Base-by-base conservation (phyloP, 1,284 basidiomycete species). In the Paramarasmius palmivorus region DNA sequence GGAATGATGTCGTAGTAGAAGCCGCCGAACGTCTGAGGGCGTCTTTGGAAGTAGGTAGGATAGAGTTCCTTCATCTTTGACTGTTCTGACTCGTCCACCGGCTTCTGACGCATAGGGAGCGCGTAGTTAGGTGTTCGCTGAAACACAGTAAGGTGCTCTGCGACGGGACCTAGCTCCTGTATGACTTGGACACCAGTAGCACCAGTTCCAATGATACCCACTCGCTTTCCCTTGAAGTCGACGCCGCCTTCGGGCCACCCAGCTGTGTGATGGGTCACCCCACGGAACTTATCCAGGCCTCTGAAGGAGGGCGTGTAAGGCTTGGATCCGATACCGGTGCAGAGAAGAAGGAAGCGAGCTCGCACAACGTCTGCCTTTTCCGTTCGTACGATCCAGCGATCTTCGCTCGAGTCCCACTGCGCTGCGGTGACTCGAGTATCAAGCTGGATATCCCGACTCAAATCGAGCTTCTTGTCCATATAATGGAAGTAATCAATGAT, bases 171-270 rank as follows among this genome's bases (percentile, higher is more conserved):
- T 19, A 47, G 45, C 47, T 62, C 65, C 46, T 67, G 65, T 35
- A 66, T 62, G 7, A 67, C 41, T 45, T 66, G 65, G 14, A 67
- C 63, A 19, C 64, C 64, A 19, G 63, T 65, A 3, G 65, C 62
- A 3, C 65, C 65, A 1, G 64, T 67, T 12, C 65, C 65, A 25
- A 67, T 60, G 23, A 67, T 55, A 4, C 61, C 65, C 9, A 67
- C 45, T 2, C 57, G 57, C 39, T 65, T 67, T 2, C 61, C 62
- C 7, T 57, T 29, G 2, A 65, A 48, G 12, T 64, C 61, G 7
- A 64, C 37, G 4, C 59, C 61, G 2, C 48, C 53, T 38, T 61
- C 57, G 1, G 65, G 65, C 64, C 64, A 67, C 12, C 49, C 40
- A 3, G 57, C 51, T 4, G 61, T 65, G 52, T 65, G 65, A 41